These are phyloP conservation scores for barrel medic (Medicago truncatula) DNA, from an alignment of 306 rosid genomes.

Conservation along the genomic window DNA sequence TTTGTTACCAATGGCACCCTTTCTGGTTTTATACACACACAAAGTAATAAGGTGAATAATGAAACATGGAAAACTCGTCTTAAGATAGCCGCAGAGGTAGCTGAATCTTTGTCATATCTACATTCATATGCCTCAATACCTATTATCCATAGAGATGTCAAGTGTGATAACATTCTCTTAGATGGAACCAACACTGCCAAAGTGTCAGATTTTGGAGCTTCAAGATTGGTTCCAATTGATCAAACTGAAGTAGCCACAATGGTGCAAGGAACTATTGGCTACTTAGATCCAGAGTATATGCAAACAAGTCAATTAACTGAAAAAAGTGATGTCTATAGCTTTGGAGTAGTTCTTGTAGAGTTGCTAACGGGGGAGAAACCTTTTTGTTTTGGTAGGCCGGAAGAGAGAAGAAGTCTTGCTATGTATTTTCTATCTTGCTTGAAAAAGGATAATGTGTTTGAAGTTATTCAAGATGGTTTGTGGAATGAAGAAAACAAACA, in stretches of 20 bases:
- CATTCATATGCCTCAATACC: constrained; percentile 51
- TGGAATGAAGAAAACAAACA: constrained; percentile 28
- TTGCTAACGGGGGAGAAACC: constrained; percentile 47
- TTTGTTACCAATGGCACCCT: constrained; percentile 51
- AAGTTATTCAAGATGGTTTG: constrained; percentile 45
- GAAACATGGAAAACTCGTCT: constrained; percentile 46
- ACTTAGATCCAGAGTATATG: constrained; percentile 52
- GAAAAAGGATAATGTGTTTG: constrained; percentile 27
- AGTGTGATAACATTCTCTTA: constrained; percentile 52
- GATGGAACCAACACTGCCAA: constrained; percentile 45
- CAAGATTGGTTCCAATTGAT: constrained; percentile 53
- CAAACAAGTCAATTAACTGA: constrained; percentile 45
- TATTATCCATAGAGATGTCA: constrained; percentile 60
- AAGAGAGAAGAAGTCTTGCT: constrained; percentile 39
- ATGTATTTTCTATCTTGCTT: constrained; percentile 39
- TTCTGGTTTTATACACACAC: constrained; percentile 33
- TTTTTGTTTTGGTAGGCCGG: constrained; percentile 17
- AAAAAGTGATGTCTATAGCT: constrained; percentile 62
- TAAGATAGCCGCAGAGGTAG: constrained; percentile 44
- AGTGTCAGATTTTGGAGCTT: constrained; percentile 59
- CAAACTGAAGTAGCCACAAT: constrained; percentile 45
- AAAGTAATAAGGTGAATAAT: background rate
- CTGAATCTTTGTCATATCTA: constrained; percentile 51
- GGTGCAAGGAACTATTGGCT: constrained; percentile 62
- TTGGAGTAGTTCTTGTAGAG: constrained; percentile 55